These are phyloP conservation scores for Macrophomina phaseolina DNA, from an alignment of 2,329 filamentous ascomycete genomes.

Conservation along the genomic window DNA sequence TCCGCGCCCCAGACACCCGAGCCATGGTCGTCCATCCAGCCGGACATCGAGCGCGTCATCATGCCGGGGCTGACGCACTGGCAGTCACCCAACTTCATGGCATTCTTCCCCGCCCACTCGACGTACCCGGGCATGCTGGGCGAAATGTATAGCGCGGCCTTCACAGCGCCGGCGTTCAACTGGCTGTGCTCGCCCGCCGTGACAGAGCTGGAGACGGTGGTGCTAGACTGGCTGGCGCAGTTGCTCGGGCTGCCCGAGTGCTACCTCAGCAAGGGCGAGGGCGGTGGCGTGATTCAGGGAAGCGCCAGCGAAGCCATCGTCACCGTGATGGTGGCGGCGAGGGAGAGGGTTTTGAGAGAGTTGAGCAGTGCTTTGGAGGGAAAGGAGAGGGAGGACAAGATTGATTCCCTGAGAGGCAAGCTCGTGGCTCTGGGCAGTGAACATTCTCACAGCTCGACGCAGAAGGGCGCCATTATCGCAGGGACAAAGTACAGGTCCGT, in stretches of 20 bases:
- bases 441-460: constrained; percentile 80
- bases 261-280: constrained; percentile 75
- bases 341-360: constrained; percentile 60
- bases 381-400: constrained; percentile 70
- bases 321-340: constrained; percentile 83
- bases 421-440: constrained; percentile 83
- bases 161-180: constrained; percentile 92
- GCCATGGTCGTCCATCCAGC: constrained; percentile 78
- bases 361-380: constrained; percentile 42
- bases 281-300: constrained; percentile 94
- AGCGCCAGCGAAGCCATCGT: constrained; percentile 87
- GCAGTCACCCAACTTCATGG: constrained; percentile 94
- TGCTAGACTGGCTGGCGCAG: constrained; percentile 89
- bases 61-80: constrained; percentile 93
- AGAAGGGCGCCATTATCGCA: constrained; percentile 85
- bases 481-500: constrained; percentile 82
- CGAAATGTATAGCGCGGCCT: constrained; percentile 88
- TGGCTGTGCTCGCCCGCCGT: constrained; percentile 94
- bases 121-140: constrained; percentile 87
- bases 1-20: constrained; percentile 70
- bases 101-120: constrained; percentile 85
- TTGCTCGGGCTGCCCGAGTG: constrained; percentile 74
- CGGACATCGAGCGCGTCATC: constrained; percentile 84
- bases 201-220: constrained; percentile 90
- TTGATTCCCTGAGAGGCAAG: constrained; percentile 68